Evolutionary conservation across 2,329 filamentous ascomycete genomes (phyloP).

Genomic region (Ceratocystis albifundus): DNA sequence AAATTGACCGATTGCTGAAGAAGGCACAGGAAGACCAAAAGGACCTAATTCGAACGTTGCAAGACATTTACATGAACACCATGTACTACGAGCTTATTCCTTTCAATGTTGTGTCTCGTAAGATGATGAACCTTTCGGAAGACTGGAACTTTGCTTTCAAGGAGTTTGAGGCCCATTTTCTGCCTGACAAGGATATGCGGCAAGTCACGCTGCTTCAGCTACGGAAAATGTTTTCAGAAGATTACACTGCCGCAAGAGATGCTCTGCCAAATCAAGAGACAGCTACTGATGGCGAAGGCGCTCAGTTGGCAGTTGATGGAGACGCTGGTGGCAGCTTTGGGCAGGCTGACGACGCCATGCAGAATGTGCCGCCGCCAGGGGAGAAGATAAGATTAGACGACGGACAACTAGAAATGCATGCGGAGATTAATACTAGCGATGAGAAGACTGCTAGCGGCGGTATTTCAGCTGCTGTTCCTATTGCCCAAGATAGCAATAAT

Average conservation of each 20-base stretch:
- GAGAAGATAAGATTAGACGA: neutral
- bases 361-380: neutral
- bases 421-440: neutral
- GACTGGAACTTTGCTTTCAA: slow-evolving; percentile 87
- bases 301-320: neutral
- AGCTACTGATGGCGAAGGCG: neutral
- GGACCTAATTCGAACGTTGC: slow-evolving; percentile 61
- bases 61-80: slow-evolving; percentile 83
- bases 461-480: neutral
- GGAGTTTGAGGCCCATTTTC: slow-evolving; percentile 84
- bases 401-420: neutral
- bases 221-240: slow-evolving; percentile 84
- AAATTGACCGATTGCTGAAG: slow-evolving; percentile 66
- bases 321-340: neutral
- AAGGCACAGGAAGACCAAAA: slow-evolving; percentile 76
- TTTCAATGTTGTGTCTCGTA: slow-evolving; percentile 74
- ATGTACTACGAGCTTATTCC: slow-evolving; percentile 97
- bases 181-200: slow-evolving; percentile 93
- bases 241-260: slow-evolving; percentile 67
- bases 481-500: neutral
- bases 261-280: slow-evolving; percentile 58
- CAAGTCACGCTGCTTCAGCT: slow-evolving; percentile 84
- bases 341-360: slow-evolving; percentile 8
- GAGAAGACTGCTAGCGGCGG: neutral
- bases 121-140: slow-evolving; percentile 83